Base-by-base conservation (phyloP, 192 early-diverging fungal genomes). In the Coemansia guatemalensis region DNA sequence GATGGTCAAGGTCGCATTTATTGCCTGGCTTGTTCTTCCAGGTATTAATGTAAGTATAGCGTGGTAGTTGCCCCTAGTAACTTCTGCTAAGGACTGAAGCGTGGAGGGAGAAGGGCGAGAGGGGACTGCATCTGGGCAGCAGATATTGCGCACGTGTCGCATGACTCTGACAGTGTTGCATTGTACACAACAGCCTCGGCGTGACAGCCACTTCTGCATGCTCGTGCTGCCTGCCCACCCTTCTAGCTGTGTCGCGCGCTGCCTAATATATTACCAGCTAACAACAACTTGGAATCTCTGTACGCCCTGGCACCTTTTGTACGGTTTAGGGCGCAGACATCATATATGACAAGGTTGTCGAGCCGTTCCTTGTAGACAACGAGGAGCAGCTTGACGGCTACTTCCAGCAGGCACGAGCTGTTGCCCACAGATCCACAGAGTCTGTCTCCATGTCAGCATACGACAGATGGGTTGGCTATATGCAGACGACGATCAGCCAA, bases 11-110 rank as follows among this genome's bases (percentile, higher is more conserved):
- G 58, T 83, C 23, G 49, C 58, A 1, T 76, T 83, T 53, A 60
- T 83, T 29, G 67, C 58, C 2, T 83, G 77, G 82, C 71, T 83
- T 30, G 58, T 80, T 17, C 57, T 83, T 62, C 82, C 82, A 9
- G 76, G 77, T 30, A 80, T 78, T 35, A 68, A 83, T 22, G 81
- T 75, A 75, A 65, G 78, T 68, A 54, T 5, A 24, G 52, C 41
- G 25, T 49, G 5, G 20, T 20, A n/a, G n/a, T 33, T 33, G n/a
- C 14, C 8, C 20, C 54, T 4, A 23, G 24, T 23, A 41, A 58
- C 39, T 17, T 44, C 17, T 44, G 12, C 14, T 44, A 44, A 3
- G 14, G 39, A 53, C 14, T 25, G 25, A 18, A 26, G 26, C 11
- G 8, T 18, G 25, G 52, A 25, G 53, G 26, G n/a, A 18, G 27